These are phyloP conservation scores for Haplosporangium gracile DNA, from an alignment of 192 early-diverging fungal genomes.

Conservation along the genomic window DNA sequence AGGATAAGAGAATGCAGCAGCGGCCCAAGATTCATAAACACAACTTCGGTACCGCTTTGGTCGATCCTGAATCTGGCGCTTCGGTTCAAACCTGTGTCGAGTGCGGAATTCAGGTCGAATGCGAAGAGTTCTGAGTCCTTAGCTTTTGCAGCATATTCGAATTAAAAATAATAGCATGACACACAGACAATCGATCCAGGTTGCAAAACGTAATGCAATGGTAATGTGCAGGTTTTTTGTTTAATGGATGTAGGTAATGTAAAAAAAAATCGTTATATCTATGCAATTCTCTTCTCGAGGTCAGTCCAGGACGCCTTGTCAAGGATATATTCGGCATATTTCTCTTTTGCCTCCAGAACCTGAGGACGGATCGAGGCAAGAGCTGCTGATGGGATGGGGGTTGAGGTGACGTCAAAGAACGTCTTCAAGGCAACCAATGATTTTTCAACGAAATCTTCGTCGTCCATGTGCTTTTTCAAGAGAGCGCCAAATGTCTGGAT, in stretches of 20 bases:
- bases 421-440: slow-evolving; percentile 43
- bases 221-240: not conserved
- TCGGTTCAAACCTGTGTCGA: slow-evolving; percentile 70
- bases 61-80: slow-evolving; percentile 63
- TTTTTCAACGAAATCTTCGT: slow-evolving; percentile 66
- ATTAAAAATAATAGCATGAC: not conserved
- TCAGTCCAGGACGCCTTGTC: slow-evolving; percentile 37
- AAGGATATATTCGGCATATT: slow-evolving; percentile 28
- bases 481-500: slow-evolving; percentile 59
- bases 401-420: slow-evolving; percentile 18
- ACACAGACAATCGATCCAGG: not conserved
- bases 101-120: slow-evolving; percentile 78
- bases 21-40: slow-evolving; percentile 81
- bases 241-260: not conserved
- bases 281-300: slow-evolving; percentile 37
- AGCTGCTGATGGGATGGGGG: slow-evolving; percentile 21
- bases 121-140: slow-evolving; percentile 70
- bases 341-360: slow-evolving; percentile 39
- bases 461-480: slow-evolving; percentile 58
- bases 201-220: not conserved
- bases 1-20: slow-evolving; percentile 60
- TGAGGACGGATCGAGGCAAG: slow-evolving; percentile 27
- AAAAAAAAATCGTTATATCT: not conserved
- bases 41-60: slow-evolving; percentile 69
- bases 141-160: not conserved